phyloP scores from a whole-genome alignment of 208 protist species.

The Acanthamoeba healyi region DNA sequence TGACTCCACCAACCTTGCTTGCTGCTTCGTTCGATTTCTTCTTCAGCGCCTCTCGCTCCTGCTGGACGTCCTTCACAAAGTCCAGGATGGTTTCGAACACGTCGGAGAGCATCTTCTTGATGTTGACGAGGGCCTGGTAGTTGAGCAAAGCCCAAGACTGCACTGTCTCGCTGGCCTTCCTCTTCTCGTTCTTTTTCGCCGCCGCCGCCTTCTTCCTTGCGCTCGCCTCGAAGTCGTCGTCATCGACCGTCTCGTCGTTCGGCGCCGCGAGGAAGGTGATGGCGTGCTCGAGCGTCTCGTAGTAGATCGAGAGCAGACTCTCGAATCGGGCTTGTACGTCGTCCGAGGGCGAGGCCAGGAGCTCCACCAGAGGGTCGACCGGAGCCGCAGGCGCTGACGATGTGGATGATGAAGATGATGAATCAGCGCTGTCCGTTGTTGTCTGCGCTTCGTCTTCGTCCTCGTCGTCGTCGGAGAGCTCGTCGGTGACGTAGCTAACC shows the following conservation, averaged over 20 bases:
- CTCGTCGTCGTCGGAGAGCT: background rate
- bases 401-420: background rate
- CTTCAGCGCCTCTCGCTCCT: background rate
- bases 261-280: constrained; percentile 46
- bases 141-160: background rate
- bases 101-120: constrained; percentile 48
- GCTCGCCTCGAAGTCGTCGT: background rate
- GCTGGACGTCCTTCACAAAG: constrained; percentile 48
- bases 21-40: background rate
- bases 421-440: background rate
- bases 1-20: background rate
- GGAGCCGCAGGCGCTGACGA: background rate
- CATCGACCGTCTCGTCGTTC: constrained; percentile 3
- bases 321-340: constrained; percentile 48
- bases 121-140: constrained; percentile 5
- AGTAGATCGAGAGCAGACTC: constrained; percentile 52
- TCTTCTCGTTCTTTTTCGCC: background rate
- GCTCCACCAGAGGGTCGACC: constrained; percentile 12
- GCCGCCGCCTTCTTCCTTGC: background rate
- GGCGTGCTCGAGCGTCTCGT: constrained; percentile 64
- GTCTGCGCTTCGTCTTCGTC: constrained; percentile 3
- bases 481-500: constrained; percentile 28
- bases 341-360: background rate
- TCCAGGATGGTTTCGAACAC: constrained; percentile 69
- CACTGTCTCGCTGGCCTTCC: background rate